phyloP scores from a whole-genome alignment of 1,139 yeast genomes.

The Taphrina communis region DNA sequence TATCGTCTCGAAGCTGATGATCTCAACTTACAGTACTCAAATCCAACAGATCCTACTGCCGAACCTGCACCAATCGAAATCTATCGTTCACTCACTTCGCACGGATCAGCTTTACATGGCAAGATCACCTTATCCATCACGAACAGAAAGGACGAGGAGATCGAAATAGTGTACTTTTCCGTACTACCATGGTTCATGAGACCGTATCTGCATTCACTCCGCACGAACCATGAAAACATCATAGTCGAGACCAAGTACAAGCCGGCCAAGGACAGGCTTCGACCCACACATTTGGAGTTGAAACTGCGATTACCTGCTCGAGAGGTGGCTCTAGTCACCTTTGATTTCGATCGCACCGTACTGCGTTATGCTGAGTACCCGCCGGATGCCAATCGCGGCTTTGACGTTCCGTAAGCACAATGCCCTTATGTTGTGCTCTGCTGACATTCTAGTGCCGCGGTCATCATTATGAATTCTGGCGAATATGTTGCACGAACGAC shows the following conservation, averaged over 20 bases:
- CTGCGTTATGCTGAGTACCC: conserved; percentile 90
- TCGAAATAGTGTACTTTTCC: conserved; percentile 71
- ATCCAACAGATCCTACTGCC: conserved; percentile 28
- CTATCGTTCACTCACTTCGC: conserved; percentile 70
- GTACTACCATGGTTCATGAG: conserved; percentile 94
- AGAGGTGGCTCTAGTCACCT: conserved; percentile 67
- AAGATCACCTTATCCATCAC: conserved; percentile 79
- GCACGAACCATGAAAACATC: conserved; percentile 50
- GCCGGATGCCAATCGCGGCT: conserved; percentile 99
- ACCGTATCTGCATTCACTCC: conserved; percentile 73
- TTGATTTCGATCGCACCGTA: conserved; percentile 85
- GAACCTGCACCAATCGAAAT: conserved; percentile 70
- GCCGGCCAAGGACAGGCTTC: conserved; percentile 78
- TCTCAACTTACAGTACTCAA: conserved; percentile 16
- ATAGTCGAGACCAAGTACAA: conserved; percentile 65
- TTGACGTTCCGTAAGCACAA: conserved; percentile 81
- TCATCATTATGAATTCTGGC: conserved; percentile 47
- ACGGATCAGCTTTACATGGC: conserved; percentile 55
- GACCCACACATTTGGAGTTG: conserved; percentile 85
- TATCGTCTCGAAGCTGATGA: conserved; percentile 19
- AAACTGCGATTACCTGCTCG: conserved; percentile 67
- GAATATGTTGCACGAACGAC: conserved; percentile 78
- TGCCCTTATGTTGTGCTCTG: conserved; percentile 38
- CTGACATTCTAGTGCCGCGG: conserved; percentile 64
- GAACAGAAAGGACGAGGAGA: conserved; percentile 62